Base-by-base conservation (phyloP, 495 filamentous ascomycete genomes). In the Hyaloscypha finlandica region DNA sequence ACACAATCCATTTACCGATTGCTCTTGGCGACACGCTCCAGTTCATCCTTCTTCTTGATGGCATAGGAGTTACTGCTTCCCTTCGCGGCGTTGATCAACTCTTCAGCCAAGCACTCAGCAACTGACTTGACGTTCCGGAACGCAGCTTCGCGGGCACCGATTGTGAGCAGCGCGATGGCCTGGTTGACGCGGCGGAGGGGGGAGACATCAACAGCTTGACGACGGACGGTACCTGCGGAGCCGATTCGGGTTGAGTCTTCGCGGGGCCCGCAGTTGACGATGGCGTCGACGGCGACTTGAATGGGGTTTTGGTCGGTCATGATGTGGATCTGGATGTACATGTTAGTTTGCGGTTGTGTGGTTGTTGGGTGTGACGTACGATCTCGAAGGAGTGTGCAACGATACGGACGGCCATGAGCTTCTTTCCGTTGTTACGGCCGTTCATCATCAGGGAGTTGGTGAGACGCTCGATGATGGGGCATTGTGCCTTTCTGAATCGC, bases 371-470 rank as follows among this genome's bases (percentile, higher is more conserved):
- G n/a, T 33, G 62, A 87, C 93, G 82, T 88, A 97, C 93, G 79
- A 99, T 98, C 85, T 97, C 96, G 82, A 99, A 99, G 74, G 94
- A 82, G 85, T 99, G 95, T 69, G 94, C 94, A 76, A 99, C 94
- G 71, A 99, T 99, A 81, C 95, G 93, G 80, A 97, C 93, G 78
- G 95, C 96, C 92, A 96, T 96, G 71, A 98, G 90, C 92, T 99
- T 99, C 90, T 99, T 99, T 83, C 95, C 95, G 91, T 96, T 98
- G 90, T 99, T 99, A 83, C 95, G 96, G 79, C 95, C 95, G 88
- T 99, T 97, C 96, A 98, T 98, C 95, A 99, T 99, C 74, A 99
- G 89, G 31, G 95, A 98, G 89, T 99, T 99, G 85, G 96, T 98
- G 68, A 99, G 90, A 80, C 95, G 94, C 91, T 99, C 95, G 75